Evolutionary conservation across 106 monocot species (phyloP), one percentile per base, ranked within the genome.

Genomic region (Vanilla planifolia): DNA sequence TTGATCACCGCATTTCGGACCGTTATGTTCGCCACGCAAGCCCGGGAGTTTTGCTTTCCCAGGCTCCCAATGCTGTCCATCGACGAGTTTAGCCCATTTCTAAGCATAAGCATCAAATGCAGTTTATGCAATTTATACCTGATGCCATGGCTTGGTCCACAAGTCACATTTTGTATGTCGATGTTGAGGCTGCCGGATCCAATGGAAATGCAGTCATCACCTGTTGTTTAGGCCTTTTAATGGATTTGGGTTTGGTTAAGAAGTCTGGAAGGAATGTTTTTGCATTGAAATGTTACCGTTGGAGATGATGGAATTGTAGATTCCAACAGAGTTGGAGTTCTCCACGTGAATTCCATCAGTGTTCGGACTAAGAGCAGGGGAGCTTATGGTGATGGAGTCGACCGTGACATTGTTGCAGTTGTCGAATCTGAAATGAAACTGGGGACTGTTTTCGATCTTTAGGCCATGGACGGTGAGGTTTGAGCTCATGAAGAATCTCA

Each of bases 11-110:
- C 71, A 59, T 84, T 74, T 39, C 43, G 64, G 14, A 98, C 96
- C 0, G 87, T 98, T 61, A 98, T 64, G 41, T 91, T 98, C 10
- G 61, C 47, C 40, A 98, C 96, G 32, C 96, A 98, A 1, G 96
- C 96, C 2, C 70, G 67, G 0, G 80, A 67, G 42, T 82, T 88
- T 48, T 57, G 58, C 57, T 88, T 98, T 5, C 96, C 96, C 2
- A 98, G 68, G 56, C 91, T 88, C 23, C 96, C 96, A 28, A 98
- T 98, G 87, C 96, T 96, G 81, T n/a, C n/a, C n/a, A n/a, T n/a
- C n/a, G n/a, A n/a, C n/a, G n/a, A n/a, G n/a, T n/a, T n/a, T n/a
- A n/a, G 21, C 17, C 17, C 46, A 1, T n/a, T n/a, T n/a, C n/a
- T 5, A 21, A 22, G 20, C 6, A 20, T 46, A 46, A 7, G 9